Conservation (phyloP, 2,329 filamentous ascomycete species). For the Orbilia blumenaviensis region DNA sequence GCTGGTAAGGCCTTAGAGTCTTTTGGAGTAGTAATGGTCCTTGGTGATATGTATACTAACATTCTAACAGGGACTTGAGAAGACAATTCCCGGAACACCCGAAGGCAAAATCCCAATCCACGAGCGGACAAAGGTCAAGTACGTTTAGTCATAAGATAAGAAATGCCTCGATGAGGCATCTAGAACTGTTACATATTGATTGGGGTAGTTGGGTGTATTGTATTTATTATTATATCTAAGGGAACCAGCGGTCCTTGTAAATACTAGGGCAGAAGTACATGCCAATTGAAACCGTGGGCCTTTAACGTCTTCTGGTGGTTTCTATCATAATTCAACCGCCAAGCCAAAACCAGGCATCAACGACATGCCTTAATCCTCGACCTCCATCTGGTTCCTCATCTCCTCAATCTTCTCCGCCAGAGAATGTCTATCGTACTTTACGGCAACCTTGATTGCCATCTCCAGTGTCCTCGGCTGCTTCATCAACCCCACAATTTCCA, state of each 20-base stretch:
- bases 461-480: slow-evolving; percentile 88
- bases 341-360: neutral
- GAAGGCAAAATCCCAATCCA: slow-evolving; percentile 77
- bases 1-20: slow-evolving; percentile 70
- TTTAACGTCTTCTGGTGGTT: neutral
- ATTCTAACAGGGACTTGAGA: slow-evolving; percentile 75
- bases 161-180: neutral
- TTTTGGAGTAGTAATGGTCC: slow-evolving; percentile 54
- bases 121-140: slow-evolving; percentile 61
- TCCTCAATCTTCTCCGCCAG: slow-evolving; percentile 91
- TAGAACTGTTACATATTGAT: neutral
- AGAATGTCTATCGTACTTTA: slow-evolving; percentile 80
- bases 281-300: slow-evolving; percentile 1
- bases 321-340: neutral
- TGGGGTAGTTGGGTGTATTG: slow-evolving; percentile 19
- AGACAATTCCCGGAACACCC: slow-evolving; percentile 78
- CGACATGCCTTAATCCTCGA: slow-evolving; percentile 64
- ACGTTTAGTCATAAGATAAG: neutral
- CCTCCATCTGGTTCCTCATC: slow-evolving; percentile 71
- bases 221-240: slow-evolving; percentile 28
- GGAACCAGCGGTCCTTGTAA: slow-evolving; percentile 8
- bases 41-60: slow-evolving; percentile 18
- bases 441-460: slow-evolving; percentile 86
- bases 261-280: slow-evolving; percentile 26
- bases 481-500: slow-evolving; percentile 90